Evolutionary conservation across 192 early-diverging fungal species (phyloP), one percentile per base, ranked within the genome.

Genomic region (Entrophospora sp.): DNA sequence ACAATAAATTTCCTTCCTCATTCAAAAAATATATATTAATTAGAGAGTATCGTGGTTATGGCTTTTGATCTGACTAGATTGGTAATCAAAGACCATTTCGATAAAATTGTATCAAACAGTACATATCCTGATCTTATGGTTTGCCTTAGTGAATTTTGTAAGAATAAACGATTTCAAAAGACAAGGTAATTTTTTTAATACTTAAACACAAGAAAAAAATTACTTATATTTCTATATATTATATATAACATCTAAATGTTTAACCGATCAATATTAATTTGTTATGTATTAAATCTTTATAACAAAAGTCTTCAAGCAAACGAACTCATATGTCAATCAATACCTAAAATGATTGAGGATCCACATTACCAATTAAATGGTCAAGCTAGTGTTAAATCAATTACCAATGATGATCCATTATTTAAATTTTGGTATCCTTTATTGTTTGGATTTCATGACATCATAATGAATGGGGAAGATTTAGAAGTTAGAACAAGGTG

Each of bases 401-500:
- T 55, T n/a, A 61, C 82, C 14, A 82, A 79, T 32, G 83, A 83
- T 22, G 85, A 85, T 71, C 83, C 81, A 20, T 66, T 81, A 51
- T 77, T 85, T 61, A 83, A 83, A 65, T 84, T 84, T 61, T 95
- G 91, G 92, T 90, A 92, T 77, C 91, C 93, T 0, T 77, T 89
- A n/a, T 77, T 97, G 43, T 87, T 91, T 59, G 91, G 91, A 31
- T 78, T 95, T 42, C 88, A 94, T 71, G 87, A 91, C 56, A 82
- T 94, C 0, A 86, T 93, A 28, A 94, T 97, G 93, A 87, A 89
- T 27, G 87, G 89, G 9, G 85, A 88, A 49, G 92, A 96, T 57
- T 77, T 97, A 28, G 94, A 97, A 73, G 92, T 97, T 43, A 77
- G 94, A 43, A 93, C 92, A 22, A 76, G 78, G 76, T 81, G 66